These are phyloP conservation scores for Whalleya microplaca DNA, from an alignment of 2,329 filamentous ascomycete genomes.

Conservation along the genomic window DNA sequence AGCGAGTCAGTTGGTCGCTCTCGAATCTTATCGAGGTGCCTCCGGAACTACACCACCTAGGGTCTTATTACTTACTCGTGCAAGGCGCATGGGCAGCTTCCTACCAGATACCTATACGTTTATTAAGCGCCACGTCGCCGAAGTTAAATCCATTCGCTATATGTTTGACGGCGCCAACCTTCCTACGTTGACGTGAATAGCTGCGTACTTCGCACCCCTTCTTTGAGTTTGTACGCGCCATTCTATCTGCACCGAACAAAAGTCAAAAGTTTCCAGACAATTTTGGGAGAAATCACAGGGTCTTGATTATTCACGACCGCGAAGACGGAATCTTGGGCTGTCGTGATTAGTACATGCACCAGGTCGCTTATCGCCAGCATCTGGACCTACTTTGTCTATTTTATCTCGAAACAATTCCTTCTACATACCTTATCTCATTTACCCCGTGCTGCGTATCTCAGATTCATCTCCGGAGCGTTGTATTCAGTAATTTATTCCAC, in stretches of 20 bases:
- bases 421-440: background rate
- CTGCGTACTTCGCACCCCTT: background rate
- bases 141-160: background rate
- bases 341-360: background rate
- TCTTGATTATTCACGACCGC: background rate
- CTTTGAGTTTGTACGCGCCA: background rate
- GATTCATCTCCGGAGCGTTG: constrained; percentile 11
- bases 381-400: background rate
- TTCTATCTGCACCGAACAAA: background rate
- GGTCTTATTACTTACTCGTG: background rate
- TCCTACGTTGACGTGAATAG: background rate
- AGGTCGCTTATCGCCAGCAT: background rate
- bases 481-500: constrained; percentile 18
- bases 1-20: background rate
- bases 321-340: background rate
- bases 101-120: too few species aligned
- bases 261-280: background rate
- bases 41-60: background rate
- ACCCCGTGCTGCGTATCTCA: constrained; percentile 5
- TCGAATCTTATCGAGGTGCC: background rate
- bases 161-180: background rate
- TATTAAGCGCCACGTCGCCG: background rate
- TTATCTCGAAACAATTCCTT: background rate
- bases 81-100: background rate
- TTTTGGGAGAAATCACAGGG: background rate